Evolutionary conservation across 2,329 filamentous ascomycete genomes (phyloP).

Genomic region (Trichoderma pleuroti): DNA sequence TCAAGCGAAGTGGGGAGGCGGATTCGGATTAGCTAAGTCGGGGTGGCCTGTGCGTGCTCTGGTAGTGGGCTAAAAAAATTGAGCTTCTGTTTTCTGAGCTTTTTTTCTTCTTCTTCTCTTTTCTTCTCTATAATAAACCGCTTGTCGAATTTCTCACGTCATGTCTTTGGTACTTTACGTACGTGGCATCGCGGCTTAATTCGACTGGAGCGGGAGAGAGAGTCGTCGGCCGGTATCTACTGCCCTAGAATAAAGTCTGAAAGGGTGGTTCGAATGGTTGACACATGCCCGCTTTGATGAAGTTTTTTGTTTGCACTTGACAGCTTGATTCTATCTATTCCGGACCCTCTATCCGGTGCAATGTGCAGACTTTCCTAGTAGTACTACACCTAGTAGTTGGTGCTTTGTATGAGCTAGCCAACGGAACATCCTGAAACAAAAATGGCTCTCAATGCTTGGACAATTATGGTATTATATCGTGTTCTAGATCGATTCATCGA

Average conservation of each 20-base stretch:
- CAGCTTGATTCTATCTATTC: not conserved
- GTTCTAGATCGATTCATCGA: not conserved
- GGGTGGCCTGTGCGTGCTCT: conserved; percentile 25
- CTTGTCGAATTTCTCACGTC: conserved; percentile 27
- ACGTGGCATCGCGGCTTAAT: conserved; percentile 54
- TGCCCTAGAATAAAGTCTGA: conserved; percentile 76
- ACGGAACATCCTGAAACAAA: not conserved
- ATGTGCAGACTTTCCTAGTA: not conserved
- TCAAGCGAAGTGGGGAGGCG: conserved; percentile 25
- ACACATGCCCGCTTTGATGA: conserved; percentile 50
- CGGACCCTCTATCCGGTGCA: not conserved
- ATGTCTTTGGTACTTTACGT: conserved; percentile 30
- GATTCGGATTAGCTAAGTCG: conserved; percentile 3
- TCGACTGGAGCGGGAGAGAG: conserved; percentile 60
- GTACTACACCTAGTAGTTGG: not conserved
- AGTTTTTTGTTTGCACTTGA: not conserved
- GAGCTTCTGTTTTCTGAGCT: conserved; percentile 30
- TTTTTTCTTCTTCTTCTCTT: conserved; percentile 26
- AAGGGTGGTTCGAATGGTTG: conserved; percentile 81
- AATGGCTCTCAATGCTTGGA: not conserved
- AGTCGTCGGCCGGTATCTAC: conserved; percentile 76
- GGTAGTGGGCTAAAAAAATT: not conserved
- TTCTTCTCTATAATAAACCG: conserved; percentile 26
- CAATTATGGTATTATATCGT: conserved; percentile 29
- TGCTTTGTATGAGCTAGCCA: not conserved